Evolutionary conservation across 2,329 filamentous ascomycete species (phyloP).

Genomic region (Botryotinia calthae): DNA sequence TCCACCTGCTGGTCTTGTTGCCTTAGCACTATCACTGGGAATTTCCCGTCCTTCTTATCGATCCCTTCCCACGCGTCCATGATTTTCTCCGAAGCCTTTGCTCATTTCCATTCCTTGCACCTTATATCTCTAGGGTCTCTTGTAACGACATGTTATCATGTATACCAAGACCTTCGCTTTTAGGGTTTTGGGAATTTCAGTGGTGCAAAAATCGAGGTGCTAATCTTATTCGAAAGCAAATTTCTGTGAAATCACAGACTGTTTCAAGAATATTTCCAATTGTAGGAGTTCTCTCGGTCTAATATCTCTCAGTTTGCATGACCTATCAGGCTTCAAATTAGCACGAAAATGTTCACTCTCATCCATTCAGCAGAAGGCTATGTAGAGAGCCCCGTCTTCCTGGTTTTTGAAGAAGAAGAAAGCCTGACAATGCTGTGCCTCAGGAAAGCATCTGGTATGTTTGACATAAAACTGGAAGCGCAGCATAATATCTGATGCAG

Average conservation of each 20-base stretch:
- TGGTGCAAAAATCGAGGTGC: neutral
- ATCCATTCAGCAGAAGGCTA: neutral
- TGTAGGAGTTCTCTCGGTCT: neutral
- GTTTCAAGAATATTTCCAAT: neutral
- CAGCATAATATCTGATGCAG: neutral
- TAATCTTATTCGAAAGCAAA: neutral
- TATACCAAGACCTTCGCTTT: neutral
- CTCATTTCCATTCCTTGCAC: neutral
- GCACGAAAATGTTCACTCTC: neutral
- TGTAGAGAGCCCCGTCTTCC: neutral
- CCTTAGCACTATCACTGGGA: neutral
- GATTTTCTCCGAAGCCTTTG: neutral
- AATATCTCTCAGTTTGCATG: neutral
- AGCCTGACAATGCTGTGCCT: neutral
- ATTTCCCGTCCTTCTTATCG: neutral
- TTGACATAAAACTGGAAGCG: neutral
- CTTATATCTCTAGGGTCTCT: neutral
- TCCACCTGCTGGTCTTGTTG: neutral
- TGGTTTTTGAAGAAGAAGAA: neutral
- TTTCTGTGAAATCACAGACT: neutral
- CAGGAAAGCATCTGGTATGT: neutral
- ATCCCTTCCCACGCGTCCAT: neutral
- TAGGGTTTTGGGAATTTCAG: too few relatives aligned
- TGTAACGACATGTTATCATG: neutral
- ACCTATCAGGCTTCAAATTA: too few relatives aligned